Evolutionary conservation across 768 basidiomycete species (phyloP).

Genomic region (Boletellus ananas): DNA sequence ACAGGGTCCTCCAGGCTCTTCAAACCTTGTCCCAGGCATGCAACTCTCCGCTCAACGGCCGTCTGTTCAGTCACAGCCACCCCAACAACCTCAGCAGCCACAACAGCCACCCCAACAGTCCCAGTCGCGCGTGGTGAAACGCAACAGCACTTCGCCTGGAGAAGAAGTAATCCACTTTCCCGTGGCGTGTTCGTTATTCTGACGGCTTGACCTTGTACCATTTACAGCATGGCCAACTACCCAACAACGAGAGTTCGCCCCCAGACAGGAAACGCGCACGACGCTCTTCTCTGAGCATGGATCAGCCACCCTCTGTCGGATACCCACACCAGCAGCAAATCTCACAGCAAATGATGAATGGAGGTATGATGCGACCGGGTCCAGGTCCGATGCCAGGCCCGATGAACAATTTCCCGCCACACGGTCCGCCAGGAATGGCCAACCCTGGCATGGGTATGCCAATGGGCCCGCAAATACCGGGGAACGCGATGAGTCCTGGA

Average conservation of each 20-base stretch:
- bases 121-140: constrained; percentile 36
- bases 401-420: constrained; percentile 33
- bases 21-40: constrained; percentile 31
- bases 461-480: constrained; percentile 33
- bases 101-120: constrained; percentile 28
- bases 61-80: constrained; percentile 27
- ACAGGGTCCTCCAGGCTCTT: constrained; percentile 25
- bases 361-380: constrained; percentile 38
- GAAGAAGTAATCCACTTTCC: constrained; percentile 47
- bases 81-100: constrained; percentile 13
- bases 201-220: neutral
- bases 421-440: constrained; percentile 28
- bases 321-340: constrained; percentile 34
- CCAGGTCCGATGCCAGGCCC: constrained; percentile 30
- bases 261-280: constrained; percentile 54
- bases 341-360: constrained; percentile 38
- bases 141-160: constrained; percentile 59
- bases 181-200: neutral
- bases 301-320: constrained; percentile 39
- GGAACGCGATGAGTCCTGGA: constrained; percentile 33
- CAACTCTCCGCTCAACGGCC: constrained; percentile 41
- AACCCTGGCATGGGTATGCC: constrained; percentile 33
- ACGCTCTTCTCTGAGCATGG: constrained; percentile 43
- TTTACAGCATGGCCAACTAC: constrained; percentile 43
- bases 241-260: constrained; percentile 52